Base-by-base conservation (phyloP, 371 early-diverging fungal genomes). In the Mortierella sp. region DNA sequence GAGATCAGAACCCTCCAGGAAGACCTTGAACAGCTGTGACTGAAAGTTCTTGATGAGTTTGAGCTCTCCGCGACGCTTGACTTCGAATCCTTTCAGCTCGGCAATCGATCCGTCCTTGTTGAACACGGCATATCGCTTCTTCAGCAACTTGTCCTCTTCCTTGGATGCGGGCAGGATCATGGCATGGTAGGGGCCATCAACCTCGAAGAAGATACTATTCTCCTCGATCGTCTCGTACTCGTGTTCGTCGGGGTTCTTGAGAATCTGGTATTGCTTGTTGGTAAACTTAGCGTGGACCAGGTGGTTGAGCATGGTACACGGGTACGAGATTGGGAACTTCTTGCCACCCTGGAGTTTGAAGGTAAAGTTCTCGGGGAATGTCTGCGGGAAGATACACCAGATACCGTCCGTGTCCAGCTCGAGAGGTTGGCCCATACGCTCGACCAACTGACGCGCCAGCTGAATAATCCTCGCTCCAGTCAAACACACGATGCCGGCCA, bases 331-430 rank as follows among this genome's bases (percentile, higher is more conserved):
- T 34, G 91, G 91, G 64, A 95, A 88, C 14, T 90, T 91, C 82
- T 97, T 97, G 59, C 96, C 97, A 73, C 92, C 93, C 64, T 89
- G 91, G 37, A 97, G 89, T 67, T 94, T 93, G 89, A 99, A 96
- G 2, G 90, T 87, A 88, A 96, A 97, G 79, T 96, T 96, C 79
- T 98, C 97, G 0, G 99, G 99, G 79, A 99, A 99, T 0, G 92
- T 91, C 26, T 92, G 88, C 0, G 99, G 99, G 50, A 99, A 89
- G 44, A 99, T 96, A 88, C 99, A 98, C 99, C 99, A 99, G 82
- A 99, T 99, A 76, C 99, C 99, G 87, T 99, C 99, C 11, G 99
- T 99, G 89, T 99, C 99, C 72, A 99, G 88, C 90, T 99, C 99
- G 10, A 99, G 91, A 3, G 99, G 98, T 24, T 98, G 93, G 11